Percentiles rank a stretch among this genome's conserved stretches.
These are phyloP conservation scores for Beta corolliflora DNA, from an alignment of 179 eudicot species.

Conservation along the genomic window DNA sequence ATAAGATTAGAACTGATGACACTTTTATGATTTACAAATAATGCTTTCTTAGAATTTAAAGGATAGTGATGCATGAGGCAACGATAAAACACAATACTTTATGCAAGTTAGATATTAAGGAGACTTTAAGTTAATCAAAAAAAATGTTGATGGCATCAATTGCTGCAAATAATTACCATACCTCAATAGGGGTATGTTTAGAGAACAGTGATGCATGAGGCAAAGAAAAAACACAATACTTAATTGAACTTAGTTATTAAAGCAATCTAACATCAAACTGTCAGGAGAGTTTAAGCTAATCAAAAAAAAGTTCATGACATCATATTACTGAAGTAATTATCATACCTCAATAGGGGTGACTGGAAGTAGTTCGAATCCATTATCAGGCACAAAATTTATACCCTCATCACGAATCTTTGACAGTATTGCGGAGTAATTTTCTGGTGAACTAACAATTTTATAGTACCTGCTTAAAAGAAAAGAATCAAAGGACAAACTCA, in stretches of 20 bases:
- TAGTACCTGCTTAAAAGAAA: slow-evolving; percentile 49
- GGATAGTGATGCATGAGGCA: too few relatives aligned
- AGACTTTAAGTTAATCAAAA: too few relatives aligned
- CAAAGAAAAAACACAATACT: neutral
- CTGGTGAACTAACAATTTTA: slow-evolving; percentile 76
- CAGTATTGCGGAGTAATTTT: slow-evolving; percentile 60
- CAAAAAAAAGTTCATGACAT: neutral
- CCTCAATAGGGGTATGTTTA: too few relatives aligned
- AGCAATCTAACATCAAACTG: neutral
- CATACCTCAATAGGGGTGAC: slow-evolving; percentile 71
- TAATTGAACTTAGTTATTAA: neutral
- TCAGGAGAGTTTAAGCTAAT: neutral
- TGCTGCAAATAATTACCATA: too few relatives aligned
- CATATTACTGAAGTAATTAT: neutral
- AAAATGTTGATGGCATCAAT: too few relatives aligned
- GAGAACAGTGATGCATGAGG: neutral
- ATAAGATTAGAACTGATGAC: too few relatives aligned
- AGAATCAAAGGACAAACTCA: slow-evolving; percentile 4
- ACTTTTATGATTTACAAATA: neutral
- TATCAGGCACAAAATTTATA: slow-evolving; percentile 75
- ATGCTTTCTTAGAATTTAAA: neutral
- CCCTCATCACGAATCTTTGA: slow-evolving; percentile 81
- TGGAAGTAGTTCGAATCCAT: slow-evolving; percentile 81
- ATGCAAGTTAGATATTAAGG: too few relatives aligned
- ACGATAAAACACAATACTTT: too few relatives aligned